A percentile compares a stretch with the other conserved stretches of the same genome.
These are phyloP conservation scores for Eucalyptus pauciflora DNA, from an alignment of 345 rosid genomes.

Conservation along the genomic window DNA sequence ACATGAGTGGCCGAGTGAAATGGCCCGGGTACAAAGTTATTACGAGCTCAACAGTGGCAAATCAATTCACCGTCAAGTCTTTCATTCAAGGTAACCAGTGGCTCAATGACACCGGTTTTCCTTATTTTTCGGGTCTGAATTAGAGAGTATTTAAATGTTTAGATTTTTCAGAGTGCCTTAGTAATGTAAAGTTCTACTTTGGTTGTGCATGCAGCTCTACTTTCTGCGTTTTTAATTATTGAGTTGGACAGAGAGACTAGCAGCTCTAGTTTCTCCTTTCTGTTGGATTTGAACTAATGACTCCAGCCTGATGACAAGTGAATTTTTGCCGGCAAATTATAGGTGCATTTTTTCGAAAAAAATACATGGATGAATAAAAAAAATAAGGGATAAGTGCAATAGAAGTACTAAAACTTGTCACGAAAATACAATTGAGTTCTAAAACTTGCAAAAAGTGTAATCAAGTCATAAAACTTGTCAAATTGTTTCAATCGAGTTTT, in stretches of 20 bases:
- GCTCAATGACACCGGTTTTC: background rate
- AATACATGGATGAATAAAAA: background rate
- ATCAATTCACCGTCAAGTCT: conserved; percentile 3
- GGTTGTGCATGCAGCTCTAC: background rate
- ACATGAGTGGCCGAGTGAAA: conserved; percentile 9
- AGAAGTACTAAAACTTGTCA: background rate
- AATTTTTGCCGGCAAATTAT: background rate
- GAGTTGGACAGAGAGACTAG: background rate
- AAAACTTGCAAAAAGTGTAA: too few relatives aligned
- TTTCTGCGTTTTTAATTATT: background rate
- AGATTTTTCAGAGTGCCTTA: background rate
- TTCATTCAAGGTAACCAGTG: conserved; percentile 9
- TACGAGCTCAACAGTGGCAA: conserved; percentile 1
- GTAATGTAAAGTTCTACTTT: background rate
- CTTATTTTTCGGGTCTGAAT: background rate
- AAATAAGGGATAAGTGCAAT: rapidly evolving
- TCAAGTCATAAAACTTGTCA: too few relatives aligned
- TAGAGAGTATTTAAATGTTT: background rate
- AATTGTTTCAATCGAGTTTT: too few relatives aligned
- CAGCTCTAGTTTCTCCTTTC: background rate
- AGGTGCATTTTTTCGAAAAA: background rate
- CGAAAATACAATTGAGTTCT: too few relatives aligned
- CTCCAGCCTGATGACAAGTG: background rate
- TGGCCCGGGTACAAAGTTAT: conserved; percentile 25
- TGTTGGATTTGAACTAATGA: background rate